A percentile compares a stretch with the other conserved stretches of the same genome.
Conservation (phyloP, 1,284 basidiomycete genomes). For the Meripilus lineatus region DNA sequence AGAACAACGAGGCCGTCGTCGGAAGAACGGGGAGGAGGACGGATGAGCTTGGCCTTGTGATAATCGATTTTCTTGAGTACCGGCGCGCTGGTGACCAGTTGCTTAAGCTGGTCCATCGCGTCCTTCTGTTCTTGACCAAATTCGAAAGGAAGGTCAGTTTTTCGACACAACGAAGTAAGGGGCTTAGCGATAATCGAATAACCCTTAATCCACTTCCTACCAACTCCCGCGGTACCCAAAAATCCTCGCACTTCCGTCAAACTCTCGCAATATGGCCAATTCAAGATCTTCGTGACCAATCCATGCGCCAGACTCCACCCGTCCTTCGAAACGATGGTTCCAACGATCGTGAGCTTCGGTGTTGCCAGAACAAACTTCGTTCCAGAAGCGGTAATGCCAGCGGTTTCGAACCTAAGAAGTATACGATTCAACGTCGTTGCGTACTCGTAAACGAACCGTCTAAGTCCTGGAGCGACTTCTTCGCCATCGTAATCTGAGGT, state of each 20-base stretch:
- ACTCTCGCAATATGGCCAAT: slow-evolving; percentile 24
- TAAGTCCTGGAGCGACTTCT: slow-evolving; percentile 23
- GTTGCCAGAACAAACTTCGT: slow-evolving; percentile 21
- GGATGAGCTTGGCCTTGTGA: slow-evolving; percentile 12
- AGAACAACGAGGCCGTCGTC: slow-evolving; percentile 27
- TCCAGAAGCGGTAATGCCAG: slow-evolving; percentile 28
- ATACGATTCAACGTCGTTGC: slow-evolving; percentile 20
- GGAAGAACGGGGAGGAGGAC: slow-evolving; percentile 1
- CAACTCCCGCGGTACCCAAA: slow-evolving; percentile 26
- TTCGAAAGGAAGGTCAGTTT: slow-evolving; percentile 16
- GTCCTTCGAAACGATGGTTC: slow-evolving; percentile 22
- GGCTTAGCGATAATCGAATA: slow-evolving; percentile 29
- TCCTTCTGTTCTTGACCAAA: slow-evolving; percentile 16
- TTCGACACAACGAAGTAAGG: slow-evolving; percentile 20
- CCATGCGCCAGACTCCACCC: slow-evolving; percentile 27
- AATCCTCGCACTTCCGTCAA: slow-evolving; percentile 30
- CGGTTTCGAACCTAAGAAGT: slow-evolving; percentile 19
- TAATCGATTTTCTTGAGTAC: slow-evolving; percentile 29
- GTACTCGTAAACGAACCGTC: slow-evolving; percentile 26
- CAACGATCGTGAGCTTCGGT: slow-evolving; percentile 23
- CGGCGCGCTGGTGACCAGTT: slow-evolving; percentile 18
- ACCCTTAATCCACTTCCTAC: slow-evolving; percentile 26
- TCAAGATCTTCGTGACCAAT: slow-evolving; percentile 23
- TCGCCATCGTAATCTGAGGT: slow-evolving; percentile 18
- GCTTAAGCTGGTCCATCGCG: slow-evolving; percentile 25